Conservation (phyloP, 2,329 filamentous ascomycete genomes). For the Didymella glomerata region DNA sequence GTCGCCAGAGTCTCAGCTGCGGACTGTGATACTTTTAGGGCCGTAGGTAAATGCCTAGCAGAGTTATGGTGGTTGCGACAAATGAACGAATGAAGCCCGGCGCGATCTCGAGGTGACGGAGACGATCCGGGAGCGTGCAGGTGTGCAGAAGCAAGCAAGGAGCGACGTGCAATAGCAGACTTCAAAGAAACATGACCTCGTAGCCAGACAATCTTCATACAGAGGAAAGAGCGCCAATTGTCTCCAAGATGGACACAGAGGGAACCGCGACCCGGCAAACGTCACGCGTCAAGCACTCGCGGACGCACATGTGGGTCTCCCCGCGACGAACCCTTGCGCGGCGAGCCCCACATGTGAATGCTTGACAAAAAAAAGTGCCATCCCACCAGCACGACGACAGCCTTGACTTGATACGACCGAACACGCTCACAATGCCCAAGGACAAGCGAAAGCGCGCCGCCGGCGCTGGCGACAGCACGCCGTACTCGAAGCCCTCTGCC, state of each 20-base stretch:
- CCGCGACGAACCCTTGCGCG: constrained; percentile 16
- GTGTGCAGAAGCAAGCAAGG: constrained; percentile 1
- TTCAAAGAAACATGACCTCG: not conserved
- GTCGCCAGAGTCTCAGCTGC: not conserved
- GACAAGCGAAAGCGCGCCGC: constrained; percentile 50
- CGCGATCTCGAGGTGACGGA: constrained; percentile 8
- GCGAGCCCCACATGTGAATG: not conserved
- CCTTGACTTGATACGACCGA: not conserved
- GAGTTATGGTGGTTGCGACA: not conserved
- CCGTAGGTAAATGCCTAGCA: too few species aligned
- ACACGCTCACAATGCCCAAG: constrained; percentile 56
- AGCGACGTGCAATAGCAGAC: not conserved
- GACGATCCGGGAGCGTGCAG: constrained; percentile 1
- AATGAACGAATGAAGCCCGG: constrained; percentile 1
- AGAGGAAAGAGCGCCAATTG: not conserved
- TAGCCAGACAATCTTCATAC: not conserved
- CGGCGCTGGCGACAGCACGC: constrained; percentile 49
- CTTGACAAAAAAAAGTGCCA: constrained; percentile 34
- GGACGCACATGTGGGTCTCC: constrained; percentile 28
- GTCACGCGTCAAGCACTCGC: constrained; percentile 22
- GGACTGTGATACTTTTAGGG: not conserved
- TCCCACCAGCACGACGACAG: constrained; percentile 21
- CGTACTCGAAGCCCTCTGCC: constrained; percentile 55
- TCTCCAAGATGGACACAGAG: not conserved
- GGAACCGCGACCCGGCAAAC: constrained; percentile 6